Conservation (phyloP, 768 basidiomycete genomes). For the Dictyophora rubrovolvata region DNA sequence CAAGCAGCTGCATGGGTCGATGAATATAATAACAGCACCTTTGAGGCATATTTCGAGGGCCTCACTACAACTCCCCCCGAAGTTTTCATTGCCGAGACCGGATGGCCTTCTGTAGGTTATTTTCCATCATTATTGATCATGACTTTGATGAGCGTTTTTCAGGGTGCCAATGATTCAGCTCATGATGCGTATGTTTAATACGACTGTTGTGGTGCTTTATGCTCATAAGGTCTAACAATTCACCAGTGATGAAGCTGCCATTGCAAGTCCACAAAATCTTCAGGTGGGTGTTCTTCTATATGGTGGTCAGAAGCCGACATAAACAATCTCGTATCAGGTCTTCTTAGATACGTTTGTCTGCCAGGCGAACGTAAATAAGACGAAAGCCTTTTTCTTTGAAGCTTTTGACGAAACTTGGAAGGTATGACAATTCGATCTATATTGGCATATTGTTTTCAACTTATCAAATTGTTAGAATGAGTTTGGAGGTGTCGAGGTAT, state of each 20-base stretch:
- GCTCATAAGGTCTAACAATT: neutral
- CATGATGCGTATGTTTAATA: neutral
- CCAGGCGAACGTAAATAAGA: constrained; percentile 70
- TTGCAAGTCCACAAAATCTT: constrained; percentile 49
- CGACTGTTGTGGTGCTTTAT: neutral
- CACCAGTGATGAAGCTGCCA: constrained; percentile 48
- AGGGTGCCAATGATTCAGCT: constrained; percentile 2
- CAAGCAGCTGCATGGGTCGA: constrained; percentile 74
- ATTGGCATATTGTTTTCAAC: neutral
- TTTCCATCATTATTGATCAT: neutral
- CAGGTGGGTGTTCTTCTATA: constrained; percentile 29
- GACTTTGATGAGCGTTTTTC: neutral
- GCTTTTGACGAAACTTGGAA: constrained; percentile 80
- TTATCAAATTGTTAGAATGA: constrained; percentile 28
- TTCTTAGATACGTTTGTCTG: constrained; percentile 88
- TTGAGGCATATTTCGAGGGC: constrained; percentile 44
- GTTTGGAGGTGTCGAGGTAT: constrained; percentile 74
- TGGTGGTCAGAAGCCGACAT: neutral
- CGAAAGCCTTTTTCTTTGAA: constrained; percentile 86
- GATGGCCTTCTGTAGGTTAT: constrained; percentile 62
- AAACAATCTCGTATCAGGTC: constrained; percentile 31
- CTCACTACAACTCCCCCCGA: constrained; percentile 57
- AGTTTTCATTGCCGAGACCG: constrained; percentile 93
- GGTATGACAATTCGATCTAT: constrained; percentile 25
- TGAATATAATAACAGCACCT: constrained; percentile 60